Evolutionary conservation across 2,329 filamentous ascomycete species (phyloP).

Genomic region (Basipetospora chlamydospora): DNA sequence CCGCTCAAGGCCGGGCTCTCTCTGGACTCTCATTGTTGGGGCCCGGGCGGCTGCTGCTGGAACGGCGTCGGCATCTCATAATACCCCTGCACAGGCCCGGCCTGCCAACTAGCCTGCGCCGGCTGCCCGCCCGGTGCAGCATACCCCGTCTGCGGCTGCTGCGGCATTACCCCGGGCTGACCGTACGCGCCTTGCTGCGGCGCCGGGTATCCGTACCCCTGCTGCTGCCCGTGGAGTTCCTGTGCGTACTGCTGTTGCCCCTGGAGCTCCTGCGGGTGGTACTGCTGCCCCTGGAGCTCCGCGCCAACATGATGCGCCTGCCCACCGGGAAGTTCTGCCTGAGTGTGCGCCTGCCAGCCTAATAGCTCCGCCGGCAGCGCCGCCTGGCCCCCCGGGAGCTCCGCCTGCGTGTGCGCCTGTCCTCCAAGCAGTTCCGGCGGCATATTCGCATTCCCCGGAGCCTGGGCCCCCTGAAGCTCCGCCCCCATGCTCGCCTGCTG

Average conservation of each 20-base stretch:
- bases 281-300: background rate
- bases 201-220: constrained; percentile 9
- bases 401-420: background rate
- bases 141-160: constrained; percentile 6
- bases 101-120: constrained; percentile 16
- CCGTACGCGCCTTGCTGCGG: constrained; percentile 7
- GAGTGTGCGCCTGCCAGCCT: background rate
- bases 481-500: no score
- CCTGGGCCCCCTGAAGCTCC: background rate
- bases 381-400: background rate
- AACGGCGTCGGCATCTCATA: constrained; percentile 9
- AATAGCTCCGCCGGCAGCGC: background rate
- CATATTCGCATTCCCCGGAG: no score
- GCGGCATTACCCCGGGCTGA: background rate
- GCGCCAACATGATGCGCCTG: background rate
- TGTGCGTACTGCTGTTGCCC: background rate
- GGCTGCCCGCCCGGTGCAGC: constrained; percentile 7
- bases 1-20: no score
- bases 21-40: no score
- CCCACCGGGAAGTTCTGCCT: background rate
- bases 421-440: background rate
- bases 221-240: constrained; percentile 11
- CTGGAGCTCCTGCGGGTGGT: background rate
- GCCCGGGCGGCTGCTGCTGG: background rate
- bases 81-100: constrained; percentile 20